Evolutionary conservation across 2,329 filamentous ascomycete species (phyloP).

Genomic region (Tolypocladium ophioglossoides): DNA sequence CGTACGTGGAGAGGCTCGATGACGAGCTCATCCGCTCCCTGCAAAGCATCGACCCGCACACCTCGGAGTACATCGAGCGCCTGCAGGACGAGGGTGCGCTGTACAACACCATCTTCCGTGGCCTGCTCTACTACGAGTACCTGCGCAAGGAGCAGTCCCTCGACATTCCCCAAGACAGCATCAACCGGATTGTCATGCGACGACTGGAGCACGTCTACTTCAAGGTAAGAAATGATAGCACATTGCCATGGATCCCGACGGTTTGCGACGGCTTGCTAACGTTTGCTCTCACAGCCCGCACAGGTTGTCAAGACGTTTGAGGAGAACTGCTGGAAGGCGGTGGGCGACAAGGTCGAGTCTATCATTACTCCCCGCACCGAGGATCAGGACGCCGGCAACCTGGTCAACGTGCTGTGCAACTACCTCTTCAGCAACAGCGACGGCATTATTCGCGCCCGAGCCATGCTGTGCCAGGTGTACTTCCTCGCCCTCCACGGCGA

Average conservation of each 20-base stretch:
- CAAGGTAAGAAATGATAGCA: slow-evolving; percentile 49
- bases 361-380: slow-evolving; percentile 65
- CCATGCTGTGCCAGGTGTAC: slow-evolving; percentile 98
- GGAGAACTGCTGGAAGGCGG: slow-evolving; percentile 82
- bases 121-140: slow-evolving; percentile 78
- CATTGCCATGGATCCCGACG: background rate
- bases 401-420: slow-evolving; percentile 83
- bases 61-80: slow-evolving; percentile 95
- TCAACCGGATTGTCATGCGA: slow-evolving; percentile 90
- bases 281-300: slow-evolving; percentile 47
- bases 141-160: slow-evolving; percentile 61
- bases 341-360: slow-evolving; percentile 62
- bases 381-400: slow-evolving; percentile 56
- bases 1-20: slow-evolving; percentile 87
- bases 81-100: slow-evolving; percentile 81
- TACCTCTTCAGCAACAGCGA: slow-evolving; percentile 93
- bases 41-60: slow-evolving; percentile 95
- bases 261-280: slow-evolving; percentile 3
- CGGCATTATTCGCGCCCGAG: slow-evolving; percentile 88
- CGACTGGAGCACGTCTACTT: slow-evolving; percentile 97
- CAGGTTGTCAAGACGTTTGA: slow-evolving; percentile 90
- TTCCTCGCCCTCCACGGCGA: slow-evolving; percentile 95
- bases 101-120: slow-evolving; percentile 86
- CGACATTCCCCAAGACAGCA: slow-evolving; percentile 69
- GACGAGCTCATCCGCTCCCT: slow-evolving; percentile 96